phyloP scores from a whole-genome alignment of 1,284 basidiomycete species.

The Cutaneotrichosporon arboriforme region DNA sequence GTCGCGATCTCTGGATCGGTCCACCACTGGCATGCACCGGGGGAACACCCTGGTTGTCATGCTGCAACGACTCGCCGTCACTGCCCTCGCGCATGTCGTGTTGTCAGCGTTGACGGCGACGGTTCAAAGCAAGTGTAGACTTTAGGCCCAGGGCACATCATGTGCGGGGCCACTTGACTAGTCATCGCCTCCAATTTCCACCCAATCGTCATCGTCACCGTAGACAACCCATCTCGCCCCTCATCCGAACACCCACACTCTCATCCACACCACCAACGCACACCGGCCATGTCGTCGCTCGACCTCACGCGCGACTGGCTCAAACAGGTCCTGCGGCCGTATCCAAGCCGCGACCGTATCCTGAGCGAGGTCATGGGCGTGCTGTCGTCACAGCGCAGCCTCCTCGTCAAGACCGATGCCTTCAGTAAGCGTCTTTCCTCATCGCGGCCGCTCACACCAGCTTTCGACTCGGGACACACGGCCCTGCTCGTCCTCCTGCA shows the following conservation, averaged over 20 bases:
- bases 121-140: too few species aligned
- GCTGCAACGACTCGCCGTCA: too few species aligned
- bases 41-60: too few species aligned
- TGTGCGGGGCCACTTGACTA: too few species aligned
- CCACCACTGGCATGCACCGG: too few species aligned
- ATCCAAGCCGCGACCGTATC: conserved; percentile 57
- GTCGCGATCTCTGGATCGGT: neutral
- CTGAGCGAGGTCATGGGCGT: conserved; percentile 62
- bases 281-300: conserved; percentile 29
- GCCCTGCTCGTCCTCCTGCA: conserved; percentile 84
- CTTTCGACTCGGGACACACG: conserved; percentile 88
- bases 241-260: neutral
- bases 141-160: too few species aligned
- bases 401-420: conserved; percentile 83
- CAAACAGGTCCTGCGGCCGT: conserved; percentile 61
- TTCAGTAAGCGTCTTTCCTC: conserved; percentile 64
- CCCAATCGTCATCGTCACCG: neutral
- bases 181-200: neutral
- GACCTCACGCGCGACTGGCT: conserved; percentile 63
- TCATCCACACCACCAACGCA: neutral
- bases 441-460: conserved; percentile 48
- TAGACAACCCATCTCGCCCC: neutral
- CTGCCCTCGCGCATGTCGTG: too few species aligned
- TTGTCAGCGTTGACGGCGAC: too few species aligned
- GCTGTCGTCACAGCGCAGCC: conserved; percentile 58